Percentiles rank a stretch among this genome's conserved stretches.
Evolutionary conservation across 306 rosid species (phyloP).

Genomic region (Fragaria nilgerrensis): DNA sequence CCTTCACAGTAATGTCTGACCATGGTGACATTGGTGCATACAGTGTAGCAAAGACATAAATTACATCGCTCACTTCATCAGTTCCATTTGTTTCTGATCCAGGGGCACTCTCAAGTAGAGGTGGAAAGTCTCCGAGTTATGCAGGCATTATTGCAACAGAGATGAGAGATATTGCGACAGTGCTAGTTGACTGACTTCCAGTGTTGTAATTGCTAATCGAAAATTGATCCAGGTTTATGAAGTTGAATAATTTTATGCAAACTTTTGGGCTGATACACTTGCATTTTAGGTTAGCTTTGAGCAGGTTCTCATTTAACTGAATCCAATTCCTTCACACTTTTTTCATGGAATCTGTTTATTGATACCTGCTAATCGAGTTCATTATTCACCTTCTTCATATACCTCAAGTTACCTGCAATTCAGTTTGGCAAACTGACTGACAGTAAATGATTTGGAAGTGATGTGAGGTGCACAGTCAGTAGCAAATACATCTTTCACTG

Average conservation of each 20-base stretch:
- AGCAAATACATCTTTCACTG: not conserved
- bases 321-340: not conserved
- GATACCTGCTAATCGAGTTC: not conserved
- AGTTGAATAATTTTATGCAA: not conserved
- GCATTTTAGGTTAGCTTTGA: not conserved
- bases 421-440: not conserved
- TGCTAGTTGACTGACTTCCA: not conserved
- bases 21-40: not conserved
- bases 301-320: not conserved
- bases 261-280: not conserved
- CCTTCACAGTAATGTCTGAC: not conserved
- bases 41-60: not conserved
- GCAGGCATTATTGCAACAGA: not conserved
- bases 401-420: not conserved
- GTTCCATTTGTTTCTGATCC: not conserved
- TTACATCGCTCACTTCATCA: not conserved
- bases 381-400: too few relatives aligned
- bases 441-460: not conserved
- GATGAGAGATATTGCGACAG: not conserved
- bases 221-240: not conserved
- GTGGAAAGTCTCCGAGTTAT: not conserved
- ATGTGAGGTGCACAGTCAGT: not conserved
- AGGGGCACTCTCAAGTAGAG: not conserved
- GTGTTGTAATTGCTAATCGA: not conserved
- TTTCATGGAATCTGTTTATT: not conserved